A percentile compares a stretch with the other conserved stretches of the same genome.
Evolutionary conservation across 148 eudicot species (phyloP).

Genomic region (Nyssa sinensis): DNA sequence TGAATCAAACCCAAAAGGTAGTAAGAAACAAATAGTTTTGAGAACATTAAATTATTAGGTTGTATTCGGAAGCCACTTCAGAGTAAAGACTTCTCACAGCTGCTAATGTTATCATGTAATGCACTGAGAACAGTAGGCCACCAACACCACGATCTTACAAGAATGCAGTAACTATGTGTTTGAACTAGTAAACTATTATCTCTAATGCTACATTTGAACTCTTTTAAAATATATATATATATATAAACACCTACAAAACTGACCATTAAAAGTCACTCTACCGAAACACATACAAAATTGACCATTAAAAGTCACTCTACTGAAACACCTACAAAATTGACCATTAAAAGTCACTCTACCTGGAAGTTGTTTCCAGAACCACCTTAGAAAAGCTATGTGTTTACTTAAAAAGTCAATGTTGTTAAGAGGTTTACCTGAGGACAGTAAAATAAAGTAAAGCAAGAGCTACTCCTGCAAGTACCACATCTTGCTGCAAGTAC

Average conservation of each 20-base stretch:
- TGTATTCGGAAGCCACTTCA: background rate
- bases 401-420: background rate
- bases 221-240: too few relatives aligned
- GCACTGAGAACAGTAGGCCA: background rate
- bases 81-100: too few relatives aligned
- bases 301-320: too few relatives aligned
- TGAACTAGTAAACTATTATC: too few relatives aligned
- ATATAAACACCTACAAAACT: too few relatives aligned
- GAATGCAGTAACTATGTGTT: too few relatives aligned
- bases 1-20: background rate
- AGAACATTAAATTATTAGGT: background rate
- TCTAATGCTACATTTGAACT: background rate
- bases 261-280: too few relatives aligned
- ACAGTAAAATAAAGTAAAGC: slow-evolving; percentile 77
- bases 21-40: background rate
- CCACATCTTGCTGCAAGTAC: slow-evolving; percentile 74
- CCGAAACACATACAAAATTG: too few relatives aligned
- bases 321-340: too few relatives aligned
- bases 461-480: slow-evolving; percentile 80
- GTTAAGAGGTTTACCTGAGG: slow-evolving; percentile 52
- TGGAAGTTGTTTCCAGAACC: background rate
- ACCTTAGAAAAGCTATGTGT: background rate
- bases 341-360: background rate
- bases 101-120: too few relatives aligned
- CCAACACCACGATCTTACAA: background rate